A percentile compares a stretch with the other conserved stretches of the same genome.
Evolutionary conservation across 2,329 filamentous ascomycete genomes (phyloP).

Genomic region (Claviceps spartinae): DNA sequence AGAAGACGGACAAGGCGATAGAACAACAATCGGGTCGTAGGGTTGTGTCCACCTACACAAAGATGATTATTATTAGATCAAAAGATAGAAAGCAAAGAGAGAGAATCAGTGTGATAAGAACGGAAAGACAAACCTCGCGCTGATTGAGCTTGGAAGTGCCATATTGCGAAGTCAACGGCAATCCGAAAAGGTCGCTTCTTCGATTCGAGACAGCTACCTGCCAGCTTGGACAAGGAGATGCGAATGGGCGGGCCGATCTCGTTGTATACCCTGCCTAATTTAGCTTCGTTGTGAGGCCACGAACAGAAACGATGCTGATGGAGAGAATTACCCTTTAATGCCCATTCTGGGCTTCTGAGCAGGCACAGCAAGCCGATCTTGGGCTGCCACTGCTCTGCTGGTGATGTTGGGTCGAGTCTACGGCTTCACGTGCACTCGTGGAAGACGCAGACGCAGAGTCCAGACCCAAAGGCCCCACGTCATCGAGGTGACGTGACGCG

Average conservation of each 20-base stretch:
- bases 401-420: not conserved
- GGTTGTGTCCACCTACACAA: slow-evolving; percentile 61
- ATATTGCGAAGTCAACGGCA: slow-evolving; percentile 90
- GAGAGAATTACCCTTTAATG: slow-evolving; percentile 44
- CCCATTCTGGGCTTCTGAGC: slow-evolving; percentile 32
- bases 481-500: slow-evolving; percentile 14
- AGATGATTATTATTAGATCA: slow-evolving; percentile 4
- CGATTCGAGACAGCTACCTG: slow-evolving; percentile 60
- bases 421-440: not conserved
- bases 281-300: too few species aligned
- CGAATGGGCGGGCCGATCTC: slow-evolving; percentile 74
- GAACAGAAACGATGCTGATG: not conserved
- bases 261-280: slow-evolving; percentile 59
- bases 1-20: slow-evolving; percentile 75
- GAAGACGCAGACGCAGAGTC: too few species aligned
- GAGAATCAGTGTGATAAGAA: not conserved
- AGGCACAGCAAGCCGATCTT: not conserved
- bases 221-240: slow-evolving; percentile 69
- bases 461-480: slow-evolving; percentile 12
- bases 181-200: slow-evolving; percentile 64
- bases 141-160: slow-evolving; percentile 88
- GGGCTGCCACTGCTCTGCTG: not conserved
- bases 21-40: slow-evolving; percentile 81
- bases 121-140: slow-evolving; percentile 42
- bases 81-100: not conserved